Evolutionary conservation across 176 grass and related monocot genomes (phyloP), one percentile per base, ranked within the genome.

Genomic region (Microstegium vimineum): DNA sequence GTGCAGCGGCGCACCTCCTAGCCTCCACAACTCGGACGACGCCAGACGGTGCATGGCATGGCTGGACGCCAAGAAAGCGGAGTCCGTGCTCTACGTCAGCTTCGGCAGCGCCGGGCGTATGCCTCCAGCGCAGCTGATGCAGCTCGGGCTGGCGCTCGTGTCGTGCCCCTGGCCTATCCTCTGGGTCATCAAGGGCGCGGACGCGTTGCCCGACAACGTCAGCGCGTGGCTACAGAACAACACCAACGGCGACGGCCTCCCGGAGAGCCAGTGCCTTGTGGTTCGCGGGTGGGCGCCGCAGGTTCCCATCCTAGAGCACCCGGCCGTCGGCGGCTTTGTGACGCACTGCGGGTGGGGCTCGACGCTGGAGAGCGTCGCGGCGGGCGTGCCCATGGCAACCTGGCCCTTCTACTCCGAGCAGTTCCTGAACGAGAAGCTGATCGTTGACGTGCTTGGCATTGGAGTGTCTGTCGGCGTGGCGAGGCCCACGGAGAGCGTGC

Each of bases 271-370:
- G 59, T 87, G 85, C 56, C 83, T 92, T 15, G 26, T 42, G 1
- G 66, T 94, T 26, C 84, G 40, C 38, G 78, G 87, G 6, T 92
- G 93, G 93, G 93, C 90, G 20, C 90, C 90, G 59, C 90, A 92
- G 89, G 81, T 88, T 5, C 14, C 75, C 52, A 92, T 93, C 43
- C 77, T 96, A 31, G 81, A 86, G 32, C 93, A 96, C 82, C 49
- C 61, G 45, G 83, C 88, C 1, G 81, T 91, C 3, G 90, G 73
- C 5, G 88, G 83, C 2, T 96, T 91, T 22, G 38, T 96, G 88
- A 96, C 90, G 23, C 93, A 96, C 83, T 93, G 94, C 57, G 94
- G 94, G 8, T 96, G 94, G 88, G 88, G 90, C 46, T 94, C 92
- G 30, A 89, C 84, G 36, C 69, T 94, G 76, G 92, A 94, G 77